These are phyloP conservation scores for Rhodotorula sp. DNA, from an alignment of 1,284 basidiomycete species.

Conservation along the genomic window DNA sequence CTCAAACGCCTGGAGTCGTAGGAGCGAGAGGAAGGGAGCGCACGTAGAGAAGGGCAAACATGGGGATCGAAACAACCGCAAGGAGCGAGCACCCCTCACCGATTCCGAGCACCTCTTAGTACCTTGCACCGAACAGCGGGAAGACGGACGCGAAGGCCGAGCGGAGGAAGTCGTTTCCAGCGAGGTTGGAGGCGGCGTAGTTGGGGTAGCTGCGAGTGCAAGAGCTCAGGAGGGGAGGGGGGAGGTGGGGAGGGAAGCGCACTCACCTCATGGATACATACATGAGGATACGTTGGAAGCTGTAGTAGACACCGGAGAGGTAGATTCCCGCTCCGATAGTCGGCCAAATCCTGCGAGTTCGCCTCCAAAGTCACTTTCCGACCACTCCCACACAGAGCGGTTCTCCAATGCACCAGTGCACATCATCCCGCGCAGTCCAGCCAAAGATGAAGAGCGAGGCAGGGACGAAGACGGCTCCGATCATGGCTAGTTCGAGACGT, in stretches of 20 bases:
- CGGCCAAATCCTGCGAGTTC: conserved; percentile 26
- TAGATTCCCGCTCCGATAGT: conserved; percentile 32
- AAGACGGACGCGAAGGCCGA: conserved; percentile 26
- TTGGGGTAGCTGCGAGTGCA: conserved; percentile 13
- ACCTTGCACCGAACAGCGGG: conserved; percentile 44
- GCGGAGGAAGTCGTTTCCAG: conserved; percentile 40
- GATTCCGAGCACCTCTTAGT: conserved; percentile 43
- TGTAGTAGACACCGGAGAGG: conserved; percentile 11
- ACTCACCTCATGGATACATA: conserved; percentile 12
- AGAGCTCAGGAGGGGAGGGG: neutral
- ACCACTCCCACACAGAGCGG: too few species aligned
- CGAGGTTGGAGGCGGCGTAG: conserved; percentile 38
- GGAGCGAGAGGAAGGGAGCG: neutral
- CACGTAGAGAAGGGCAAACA: conserved; percentile 43
- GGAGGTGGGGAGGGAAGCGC: neutral
- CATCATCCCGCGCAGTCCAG: conserved; percentile 14
- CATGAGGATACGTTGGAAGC: conserved; percentile 28
- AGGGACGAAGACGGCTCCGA: conserved; percentile 21
- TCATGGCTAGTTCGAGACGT: conserved; percentile 33
- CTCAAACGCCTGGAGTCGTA: too few species aligned
- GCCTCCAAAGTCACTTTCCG: neutral
- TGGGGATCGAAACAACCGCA: conserved; percentile 42
- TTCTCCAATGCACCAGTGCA: neutral
- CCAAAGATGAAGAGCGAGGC: conserved; percentile 38
- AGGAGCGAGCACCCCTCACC: conserved; percentile 44